Base-by-base conservation (phyloP, 83 land plant species). In the Thuja plicata region DNA sequence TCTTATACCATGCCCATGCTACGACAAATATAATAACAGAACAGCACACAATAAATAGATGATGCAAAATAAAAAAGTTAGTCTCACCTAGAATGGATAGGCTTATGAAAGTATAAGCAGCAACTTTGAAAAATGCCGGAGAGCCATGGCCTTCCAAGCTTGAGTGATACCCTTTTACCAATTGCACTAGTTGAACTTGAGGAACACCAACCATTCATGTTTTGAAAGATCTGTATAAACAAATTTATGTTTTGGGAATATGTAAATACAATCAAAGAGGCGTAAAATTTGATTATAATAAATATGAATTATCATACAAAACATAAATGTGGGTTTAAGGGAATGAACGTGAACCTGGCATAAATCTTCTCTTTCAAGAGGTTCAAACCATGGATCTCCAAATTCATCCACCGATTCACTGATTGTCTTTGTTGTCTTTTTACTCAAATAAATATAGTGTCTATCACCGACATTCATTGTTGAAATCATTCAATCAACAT, bases 321-420 rank as follows among this genome's bases (percentile, higher is more conserved):
- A 46, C 46, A 82, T 1, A 8, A 45, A 46, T 46, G 8, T 11
- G 6, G 30, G 15, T n/a, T 12, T n/a, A 52, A 46, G 52, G 46
- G 85, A 46, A 27, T 82, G 5, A n/a, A 45, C 11, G 55, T n/a
- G 55, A 19, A 82, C 85, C 85, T 82, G 85, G 85, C 46, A 45
- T 17, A 82, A 46, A 40, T 82, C 85, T 82, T 82, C 85, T 82
- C 34, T 43, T 46, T 82, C 85, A 45, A 82, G 30, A n/a, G 85
- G 54, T 45, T n/a, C 54, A 82, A 82, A 82, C 85, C 85, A 82
- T 82, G 85, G 85, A 46, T 82, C 85, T 82, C 85, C 85, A 82
- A 45, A 46, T 30, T 46, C 34, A 40, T 82, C 85, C 85, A 82
- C 32, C n/a, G 85, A 82, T 46, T 82, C 50, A n/a, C n/a, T n/a